Evolutionary conservation across 768 basidiomycete genomes (phyloP).

Genomic region (Pulveroboletus frians): DNA sequence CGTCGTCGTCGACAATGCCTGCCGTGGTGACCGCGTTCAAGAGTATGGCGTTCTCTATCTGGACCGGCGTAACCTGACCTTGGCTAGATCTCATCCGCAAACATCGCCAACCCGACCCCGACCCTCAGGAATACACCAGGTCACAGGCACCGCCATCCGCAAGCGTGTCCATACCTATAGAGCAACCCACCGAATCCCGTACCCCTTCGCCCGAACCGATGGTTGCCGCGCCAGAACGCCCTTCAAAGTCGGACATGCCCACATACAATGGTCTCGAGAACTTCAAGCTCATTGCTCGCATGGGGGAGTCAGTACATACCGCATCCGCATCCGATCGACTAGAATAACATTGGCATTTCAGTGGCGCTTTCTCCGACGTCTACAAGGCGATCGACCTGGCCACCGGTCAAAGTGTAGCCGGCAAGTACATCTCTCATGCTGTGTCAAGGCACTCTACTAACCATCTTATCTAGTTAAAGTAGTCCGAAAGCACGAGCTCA

Average conservation of each 20-base stretch:
- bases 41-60: conserved; percentile 46
- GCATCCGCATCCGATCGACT: conserved; percentile 2
- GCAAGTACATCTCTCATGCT: conserved; percentile 35
- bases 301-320: conserved; percentile 76
- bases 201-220: conserved; percentile 18
- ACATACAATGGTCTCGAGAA: conserved; percentile 77
- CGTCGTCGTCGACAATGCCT: conserved; percentile 43
- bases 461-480: conserved; percentile 65
- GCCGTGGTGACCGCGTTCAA: conserved; percentile 84
- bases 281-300: conserved; percentile 73
- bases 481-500: conserved; percentile 90
- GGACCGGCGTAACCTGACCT: conserved; percentile 10
- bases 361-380: conserved; percentile 98
- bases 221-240: conserved; percentile 66
- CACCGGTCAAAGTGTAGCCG: conserved; percentile 76
- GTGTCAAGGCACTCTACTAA: background rate
- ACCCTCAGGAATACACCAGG: conserved; percentile 23
- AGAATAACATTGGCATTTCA: conserved; percentile 30
- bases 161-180: conserved; percentile 28
- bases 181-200: conserved; percentile 33
- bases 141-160: conserved; percentile 16
- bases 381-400: conserved; percentile 83
- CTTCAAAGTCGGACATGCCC: conserved; percentile 77
- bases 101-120: conserved; percentile 42
- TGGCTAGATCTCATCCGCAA: conserved; percentile 65